Percentiles rank a stretch among this genome's conserved stretches.
Conservation (phyloP, 768 basidiomycete genomes). For the Tulasnella sp. region DNA sequence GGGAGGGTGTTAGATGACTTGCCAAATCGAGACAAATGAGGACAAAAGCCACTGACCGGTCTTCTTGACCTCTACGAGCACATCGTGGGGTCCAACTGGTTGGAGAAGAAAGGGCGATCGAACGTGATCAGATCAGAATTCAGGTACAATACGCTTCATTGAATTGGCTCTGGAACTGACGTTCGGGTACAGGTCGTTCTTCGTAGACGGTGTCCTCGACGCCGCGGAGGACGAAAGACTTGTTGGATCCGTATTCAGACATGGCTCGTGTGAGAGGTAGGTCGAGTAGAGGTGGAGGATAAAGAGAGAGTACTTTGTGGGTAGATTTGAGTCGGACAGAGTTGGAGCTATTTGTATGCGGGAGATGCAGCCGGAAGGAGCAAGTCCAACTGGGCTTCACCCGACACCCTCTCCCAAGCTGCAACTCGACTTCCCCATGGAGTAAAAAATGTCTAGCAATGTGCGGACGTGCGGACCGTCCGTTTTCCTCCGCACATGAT, state of each 20-base stretch:
- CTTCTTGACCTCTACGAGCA: slow-evolving; percentile 88
- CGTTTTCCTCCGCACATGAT: slow-evolving; percentile 7
- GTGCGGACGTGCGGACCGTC: neutral
- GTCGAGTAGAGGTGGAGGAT: slow-evolving; percentile 55
- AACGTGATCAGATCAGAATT: slow-evolving; percentile 33
- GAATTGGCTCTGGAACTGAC: slow-evolving; percentile 47
- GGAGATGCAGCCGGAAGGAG: slow-evolving; percentile 20
- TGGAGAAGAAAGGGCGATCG: neutral
- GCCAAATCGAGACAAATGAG: slow-evolving; percentile 14
- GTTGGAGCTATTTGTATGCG: slow-evolving; percentile 31
- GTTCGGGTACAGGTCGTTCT: slow-evolving; percentile 71
- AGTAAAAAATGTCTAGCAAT: neutral
- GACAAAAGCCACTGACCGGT: slow-evolving; percentile 59
- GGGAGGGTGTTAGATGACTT: slow-evolving; percentile 31
- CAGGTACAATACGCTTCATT: neutral
- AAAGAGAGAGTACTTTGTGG: slow-evolving; percentile 27
- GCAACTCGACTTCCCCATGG: slow-evolving; percentile 19
- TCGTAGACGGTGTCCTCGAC: slow-evolving; percentile 73
- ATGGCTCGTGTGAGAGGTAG: slow-evolving; percentile 9
- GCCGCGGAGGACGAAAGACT: slow-evolving; percentile 74
- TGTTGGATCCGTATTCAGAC: slow-evolving; percentile 49
- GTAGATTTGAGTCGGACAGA: slow-evolving; percentile 29
- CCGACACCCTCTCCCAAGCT: slow-evolving; percentile 13
- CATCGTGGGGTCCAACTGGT: slow-evolving; percentile 70
- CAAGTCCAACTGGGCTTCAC: slow-evolving; percentile 18